These are phyloP conservation scores for Russula virescens DNA, from an alignment of 768 basidiomycete genomes.

Conservation along the genomic window DNA sequence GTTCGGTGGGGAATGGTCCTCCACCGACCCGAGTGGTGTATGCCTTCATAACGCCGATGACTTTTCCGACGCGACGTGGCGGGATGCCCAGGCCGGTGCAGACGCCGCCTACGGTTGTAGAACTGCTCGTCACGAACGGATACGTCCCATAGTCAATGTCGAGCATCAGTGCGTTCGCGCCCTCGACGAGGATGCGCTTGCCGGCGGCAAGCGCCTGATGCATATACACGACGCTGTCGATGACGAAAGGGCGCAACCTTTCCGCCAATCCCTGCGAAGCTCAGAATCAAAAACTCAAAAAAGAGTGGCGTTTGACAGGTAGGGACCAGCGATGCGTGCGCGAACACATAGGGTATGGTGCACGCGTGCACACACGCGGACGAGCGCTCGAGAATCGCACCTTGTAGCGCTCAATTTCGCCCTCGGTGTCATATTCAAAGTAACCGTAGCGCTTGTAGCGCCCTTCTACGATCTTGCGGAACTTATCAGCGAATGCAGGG, in stretches of 20 bases:
- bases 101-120: constrained; percentile 91
- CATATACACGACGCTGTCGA: constrained; percentile 82
- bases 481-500: constrained; percentile 80
- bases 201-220: constrained; percentile 70
- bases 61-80: constrained; percentile 77
- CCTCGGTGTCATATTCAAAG: constrained; percentile 98
- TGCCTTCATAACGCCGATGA: constrained; percentile 93
- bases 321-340: background rate
- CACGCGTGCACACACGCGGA: constrained; percentile 17
- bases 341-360: too few relatives aligned
- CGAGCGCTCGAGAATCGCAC: constrained; percentile 32
- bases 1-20: constrained; percentile 96
- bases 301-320: background rate
- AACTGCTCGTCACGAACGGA: constrained; percentile 93
- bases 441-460: constrained; percentile 96
- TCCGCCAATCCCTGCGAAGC: constrained; percentile 65
- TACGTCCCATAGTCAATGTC: constrained; percentile 98
- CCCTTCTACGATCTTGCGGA: constrained; percentile 92
- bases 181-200: constrained; percentile 88
- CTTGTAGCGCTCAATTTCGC: constrained; percentile 90
- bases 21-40: constrained; percentile 99
- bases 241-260: constrained; percentile 79
- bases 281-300: background rate
- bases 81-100: constrained; percentile 98
- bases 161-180: constrained; percentile 97